These are phyloP conservation scores for Dovyalis caffra DNA, from an alignment of 345 rosid genomes.

Conservation along the genomic window DNA sequence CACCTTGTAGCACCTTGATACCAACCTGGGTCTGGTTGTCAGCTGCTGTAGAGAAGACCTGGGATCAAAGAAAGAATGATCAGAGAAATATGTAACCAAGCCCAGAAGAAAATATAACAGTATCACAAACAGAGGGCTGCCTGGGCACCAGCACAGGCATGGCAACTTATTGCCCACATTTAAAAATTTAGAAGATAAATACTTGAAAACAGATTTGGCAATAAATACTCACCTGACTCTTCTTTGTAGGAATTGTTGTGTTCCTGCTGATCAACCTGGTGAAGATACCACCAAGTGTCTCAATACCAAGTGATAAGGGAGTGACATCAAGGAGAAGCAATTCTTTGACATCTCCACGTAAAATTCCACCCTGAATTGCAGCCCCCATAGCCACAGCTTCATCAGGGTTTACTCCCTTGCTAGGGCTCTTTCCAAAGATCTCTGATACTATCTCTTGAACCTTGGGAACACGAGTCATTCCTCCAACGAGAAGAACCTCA, in stretches of 20 bases:
- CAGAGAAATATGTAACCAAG: background rate
- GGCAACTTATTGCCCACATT: background rate
- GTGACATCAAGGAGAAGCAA: conserved; percentile 33
- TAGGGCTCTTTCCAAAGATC: conserved; percentile 31
- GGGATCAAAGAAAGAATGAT: background rate
- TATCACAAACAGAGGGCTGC: background rate
- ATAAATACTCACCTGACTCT: conserved; percentile 23
- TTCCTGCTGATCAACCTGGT: conserved; percentile 30
- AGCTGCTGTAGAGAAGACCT: conserved; percentile 31
- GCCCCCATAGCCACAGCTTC: conserved; percentile 40
- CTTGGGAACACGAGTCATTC: conserved; percentile 38
- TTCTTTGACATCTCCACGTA: conserved; percentile 36
- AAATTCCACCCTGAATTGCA: conserved; percentile 37
- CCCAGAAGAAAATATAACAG: background rate
- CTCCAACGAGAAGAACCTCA: conserved; percentile 38
- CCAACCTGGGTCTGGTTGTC: conserved; percentile 36
- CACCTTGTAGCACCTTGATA: conserved; percentile 31
- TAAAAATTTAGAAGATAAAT: background rate
- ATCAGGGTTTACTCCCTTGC: conserved; percentile 39
- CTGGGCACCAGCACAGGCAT: background rate
- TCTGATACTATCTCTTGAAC: conserved; percentile 24
- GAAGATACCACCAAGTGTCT: conserved; percentile 35
- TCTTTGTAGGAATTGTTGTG: conserved; percentile 35
- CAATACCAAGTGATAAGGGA: conserved; percentile 35
- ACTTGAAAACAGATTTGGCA: background rate